These are phyloP conservation scores for Sugiyamaella japonica DNA, from an alignment of 1,139 yeast genomes.

Conservation along the genomic window DNA sequence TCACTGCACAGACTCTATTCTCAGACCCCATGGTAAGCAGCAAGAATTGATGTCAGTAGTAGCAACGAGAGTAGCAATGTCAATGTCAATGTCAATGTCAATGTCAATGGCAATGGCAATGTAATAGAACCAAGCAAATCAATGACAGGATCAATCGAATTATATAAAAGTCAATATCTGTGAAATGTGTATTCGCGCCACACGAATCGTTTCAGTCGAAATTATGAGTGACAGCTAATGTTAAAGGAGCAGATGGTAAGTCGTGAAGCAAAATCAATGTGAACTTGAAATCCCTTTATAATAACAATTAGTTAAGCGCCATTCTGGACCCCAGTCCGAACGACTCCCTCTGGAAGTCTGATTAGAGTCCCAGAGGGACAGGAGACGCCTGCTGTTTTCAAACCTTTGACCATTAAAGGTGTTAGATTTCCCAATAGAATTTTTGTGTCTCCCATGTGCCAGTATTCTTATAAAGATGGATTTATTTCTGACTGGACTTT, in stretches of 20 bases:
- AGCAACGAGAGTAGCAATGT: background rate
- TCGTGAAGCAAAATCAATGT: background rate
- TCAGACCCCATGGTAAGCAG: background rate
- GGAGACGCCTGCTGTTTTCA: slow-evolving; percentile 42
- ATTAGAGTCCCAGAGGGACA: slow-evolving; percentile 16
- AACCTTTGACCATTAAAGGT: slow-evolving; percentile 44
- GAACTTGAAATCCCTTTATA: background rate
- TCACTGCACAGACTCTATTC: too few species aligned
- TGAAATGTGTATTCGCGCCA: too few species aligned
- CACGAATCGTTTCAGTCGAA: background rate
- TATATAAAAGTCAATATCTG: background rate
- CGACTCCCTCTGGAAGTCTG: slow-evolving; percentile 33
- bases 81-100: background rate
- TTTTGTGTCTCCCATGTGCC: slow-evolving; percentile 60
- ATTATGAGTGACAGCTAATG: slow-evolving; percentile 3
- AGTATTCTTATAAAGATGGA: slow-evolving; percentile 48
- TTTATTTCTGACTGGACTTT: slow-evolving; percentile 47
- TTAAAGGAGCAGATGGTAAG: slow-evolving; percentile 6
- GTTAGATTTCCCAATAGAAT: slow-evolving; percentile 50
- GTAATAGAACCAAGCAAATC: background rate
- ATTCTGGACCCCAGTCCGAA: slow-evolving; percentile 29
- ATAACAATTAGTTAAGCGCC: background rate
- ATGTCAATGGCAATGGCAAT: background rate
- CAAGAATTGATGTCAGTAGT: too few species aligned
- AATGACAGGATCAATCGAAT: too few species aligned